phyloP scores from a whole-genome alignment of 768 basidiomycete species.

The Mycena alexandri region DNA sequence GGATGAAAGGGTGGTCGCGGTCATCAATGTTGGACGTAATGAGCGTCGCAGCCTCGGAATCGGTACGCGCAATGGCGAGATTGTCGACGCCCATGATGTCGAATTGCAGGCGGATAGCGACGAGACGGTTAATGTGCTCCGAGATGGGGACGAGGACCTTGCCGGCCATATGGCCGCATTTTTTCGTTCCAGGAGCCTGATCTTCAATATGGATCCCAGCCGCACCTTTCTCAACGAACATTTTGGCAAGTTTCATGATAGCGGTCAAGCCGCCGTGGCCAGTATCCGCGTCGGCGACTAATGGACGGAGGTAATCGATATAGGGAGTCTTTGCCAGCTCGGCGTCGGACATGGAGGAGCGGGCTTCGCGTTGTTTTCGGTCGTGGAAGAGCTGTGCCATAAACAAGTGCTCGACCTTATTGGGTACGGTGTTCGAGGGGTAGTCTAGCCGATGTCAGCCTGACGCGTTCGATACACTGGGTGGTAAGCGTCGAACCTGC shows the following conservation, averaged over 20 bases:
- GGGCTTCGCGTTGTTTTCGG: slow-evolving; percentile 91
- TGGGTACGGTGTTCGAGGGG: slow-evolving; percentile 98
- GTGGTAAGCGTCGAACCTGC: slow-evolving; percentile 71
- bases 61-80: slow-evolving; percentile 92
- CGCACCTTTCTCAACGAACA: slow-evolving; percentile 98
- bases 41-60: slow-evolving; percentile 97
- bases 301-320: slow-evolving; percentile 93
- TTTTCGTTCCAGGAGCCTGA: slow-evolving; percentile 97
- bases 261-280: slow-evolving; percentile 99
- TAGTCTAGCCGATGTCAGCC: slow-evolving; percentile 70
- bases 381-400: slow-evolving; percentile 99
- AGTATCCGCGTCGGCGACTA: slow-evolving; percentile 97
- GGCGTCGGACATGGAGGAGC: slow-evolving; percentile 75
- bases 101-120: slow-evolving; percentile 96
- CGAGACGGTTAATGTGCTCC: slow-evolving; percentile 98
- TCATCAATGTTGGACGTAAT: slow-evolving; percentile 97
- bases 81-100: slow-evolving; percentile 99
- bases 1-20: slow-evolving; percentile 97
- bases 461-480: slow-evolving; percentile 1
- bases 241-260: slow-evolving; percentile 97
- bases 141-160: slow-evolving; percentile 97
- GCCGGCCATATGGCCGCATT: slow-evolving; percentile 94
- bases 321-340: slow-evolving; percentile 77
- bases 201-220: slow-evolving; percentile 99
- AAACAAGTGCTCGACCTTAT: slow-evolving; percentile 99